Conservation (phyloP, 2,329 filamentous ascomycete species). For the Calonectria honghensis region DNA sequence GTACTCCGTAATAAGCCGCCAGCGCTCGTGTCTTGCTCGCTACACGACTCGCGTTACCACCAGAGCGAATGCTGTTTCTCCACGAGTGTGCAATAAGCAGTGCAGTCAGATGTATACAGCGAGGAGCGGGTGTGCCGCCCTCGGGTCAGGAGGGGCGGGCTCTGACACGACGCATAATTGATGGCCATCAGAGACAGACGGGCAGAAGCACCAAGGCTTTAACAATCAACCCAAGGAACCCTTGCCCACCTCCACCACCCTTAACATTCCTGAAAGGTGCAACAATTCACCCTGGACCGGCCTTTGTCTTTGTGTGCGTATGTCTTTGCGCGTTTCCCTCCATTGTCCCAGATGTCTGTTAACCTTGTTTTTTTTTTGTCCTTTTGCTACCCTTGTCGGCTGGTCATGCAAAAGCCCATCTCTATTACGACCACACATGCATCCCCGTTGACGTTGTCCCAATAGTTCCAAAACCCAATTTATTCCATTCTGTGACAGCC, state of each 20-base stretch:
- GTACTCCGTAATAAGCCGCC: not conserved
- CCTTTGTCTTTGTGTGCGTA: not conserved
- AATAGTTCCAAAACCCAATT: not conserved
- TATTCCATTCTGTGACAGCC: slow-evolving; percentile 22
- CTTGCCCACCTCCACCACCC: slow-evolving; percentile 4
- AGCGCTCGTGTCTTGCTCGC: not conserved
- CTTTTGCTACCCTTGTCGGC: not conserved
- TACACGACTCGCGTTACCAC: not conserved
- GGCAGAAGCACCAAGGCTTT: slow-evolving; percentile 6
- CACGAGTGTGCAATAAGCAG: slow-evolving; percentile 4
- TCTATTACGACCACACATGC: slow-evolving; percentile 6
- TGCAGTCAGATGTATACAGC: slow-evolving; percentile 16
- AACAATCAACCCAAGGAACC: slow-evolving; percentile 18
- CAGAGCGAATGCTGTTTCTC: slow-evolving; percentile 6
- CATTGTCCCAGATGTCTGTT: not conserved
- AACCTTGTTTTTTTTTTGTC: slow-evolving; percentile 3
- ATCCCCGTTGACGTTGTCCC: slow-evolving; percentile 9
- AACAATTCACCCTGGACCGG: not conserved
- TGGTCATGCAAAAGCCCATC: not conserved
- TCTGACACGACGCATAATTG: slow-evolving; percentile 1
- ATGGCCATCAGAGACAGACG: not conserved
- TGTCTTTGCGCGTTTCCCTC: not conserved
- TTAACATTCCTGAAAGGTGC: not conserved
- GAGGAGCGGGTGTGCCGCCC: not conserved
- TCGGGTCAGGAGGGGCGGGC: not conserved